Evolutionary conservation across 2,329 filamentous ascomycete species (phyloP).

Genomic region (Neurospora sp.): DNA sequence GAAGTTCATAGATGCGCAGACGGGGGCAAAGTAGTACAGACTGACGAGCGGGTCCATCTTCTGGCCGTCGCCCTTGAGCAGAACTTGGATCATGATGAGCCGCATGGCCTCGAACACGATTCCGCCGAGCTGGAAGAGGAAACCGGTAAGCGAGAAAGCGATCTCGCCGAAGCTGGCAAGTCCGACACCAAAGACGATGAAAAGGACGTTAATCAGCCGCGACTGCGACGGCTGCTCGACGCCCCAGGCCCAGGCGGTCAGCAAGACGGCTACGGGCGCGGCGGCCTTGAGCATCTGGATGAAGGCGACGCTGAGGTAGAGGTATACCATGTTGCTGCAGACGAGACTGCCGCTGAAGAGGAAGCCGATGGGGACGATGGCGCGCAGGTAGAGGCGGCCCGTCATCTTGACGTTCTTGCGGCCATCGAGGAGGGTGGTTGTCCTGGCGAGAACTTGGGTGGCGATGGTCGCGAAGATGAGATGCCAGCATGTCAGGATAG

Average conservation of each 20-base stretch:
- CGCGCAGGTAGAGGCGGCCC: slow-evolving; percentile 77
- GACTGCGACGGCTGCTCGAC: slow-evolving; percentile 36
- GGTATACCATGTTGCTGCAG: slow-evolving; percentile 86
- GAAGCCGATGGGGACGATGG: slow-evolving; percentile 84
- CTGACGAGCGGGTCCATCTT: slow-evolving; percentile 86
- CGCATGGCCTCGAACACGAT: slow-evolving; percentile 74
- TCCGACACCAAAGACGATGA: slow-evolving; percentile 43
- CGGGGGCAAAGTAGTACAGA: slow-evolving; percentile 82
- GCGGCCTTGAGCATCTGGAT: slow-evolving; percentile 94
- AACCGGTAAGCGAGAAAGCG: slow-evolving; percentile 55
- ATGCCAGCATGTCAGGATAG: slow-evolving; percentile 91
- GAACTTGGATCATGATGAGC: slow-evolving; percentile 75
- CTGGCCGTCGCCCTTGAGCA: slow-evolving; percentile 65
- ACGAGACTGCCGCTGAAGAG: slow-evolving; percentile 92
- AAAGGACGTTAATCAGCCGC: slow-evolving; percentile 37
- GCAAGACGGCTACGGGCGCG: slow-evolving; percentile 56
- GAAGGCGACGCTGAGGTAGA: slow-evolving; percentile 88
- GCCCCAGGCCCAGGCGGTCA: slow-evolving; percentile 53
- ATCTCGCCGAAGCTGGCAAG: slow-evolving; percentile 54
- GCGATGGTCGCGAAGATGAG: slow-evolving; percentile 82
- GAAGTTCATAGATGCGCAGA: slow-evolving; percentile 74
- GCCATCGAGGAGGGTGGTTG: slow-evolving; percentile 78
- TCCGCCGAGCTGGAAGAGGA: slow-evolving; percentile 62
- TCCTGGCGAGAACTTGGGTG: slow-evolving; percentile 83
- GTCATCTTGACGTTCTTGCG: slow-evolving; percentile 95